Evolutionary conservation across 192 early-diverging fungal genomes (phyloP), one percentile per base, ranked within the genome.

Genomic region (Coemansia sp.): DNA sequence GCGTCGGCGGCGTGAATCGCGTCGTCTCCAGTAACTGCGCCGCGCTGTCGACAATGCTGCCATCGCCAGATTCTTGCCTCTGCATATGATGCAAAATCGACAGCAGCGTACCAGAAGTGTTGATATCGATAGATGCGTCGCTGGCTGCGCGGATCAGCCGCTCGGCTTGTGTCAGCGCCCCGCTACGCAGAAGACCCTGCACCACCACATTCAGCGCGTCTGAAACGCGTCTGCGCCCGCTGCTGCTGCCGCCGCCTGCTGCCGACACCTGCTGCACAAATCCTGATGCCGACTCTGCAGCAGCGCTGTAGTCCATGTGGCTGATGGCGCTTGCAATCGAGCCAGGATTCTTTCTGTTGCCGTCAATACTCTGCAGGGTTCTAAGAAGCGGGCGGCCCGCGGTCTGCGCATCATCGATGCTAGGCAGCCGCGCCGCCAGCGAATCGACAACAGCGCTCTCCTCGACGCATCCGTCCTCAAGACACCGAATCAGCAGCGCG

Each of bases 401-500:
- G 15, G 57, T 48, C 11, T 29, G 38, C 3, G 29, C 14, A 0
- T 42, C 40, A 53, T 61, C 53, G 23, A 70, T 38, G 20, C 74
- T 64, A 4, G 74, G 74, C 50, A 76, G 68, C 38, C 56, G 55
- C 27, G 64, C 61, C 41, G 74, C 74, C 55, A 76, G 38, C 20
- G 74, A 63, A 14, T 70, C 68, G 11, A 67, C 68, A 8, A 59
- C 74, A 0, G 74, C 64, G 50, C 68, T 67, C 33, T 65, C 60
- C 13, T 59, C 42, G 8, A 76, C 57, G 25, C 59, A 55, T 10
- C 68, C 59, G 20, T 58, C 64, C 55, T 70, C 68, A 5, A 76
- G 61, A 23, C 64, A 66, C 17, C 68, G 48, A 2, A 65, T 45
- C 19, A 68, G 50, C 59, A 76, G 58, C 64, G 74, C 74, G 15